Evolutionary conservation across 441 rosid genomes (phyloP).

Genomic region (Pelargonium citronellum): DNA sequence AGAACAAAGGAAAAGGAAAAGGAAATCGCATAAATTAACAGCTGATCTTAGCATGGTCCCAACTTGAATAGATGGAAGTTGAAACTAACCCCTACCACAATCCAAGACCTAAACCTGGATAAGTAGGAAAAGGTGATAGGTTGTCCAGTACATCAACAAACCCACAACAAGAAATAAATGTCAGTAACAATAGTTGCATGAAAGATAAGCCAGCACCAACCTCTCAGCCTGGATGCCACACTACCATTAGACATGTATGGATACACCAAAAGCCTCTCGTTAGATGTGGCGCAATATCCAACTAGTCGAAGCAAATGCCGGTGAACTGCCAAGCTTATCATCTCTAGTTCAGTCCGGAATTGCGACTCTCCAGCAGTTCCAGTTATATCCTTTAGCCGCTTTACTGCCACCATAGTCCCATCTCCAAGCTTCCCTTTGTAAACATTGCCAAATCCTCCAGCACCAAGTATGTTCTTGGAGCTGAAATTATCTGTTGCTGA

Average conservation of each 20-base stretch:
- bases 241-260: slow-evolving; percentile 96
- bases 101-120: background rate
- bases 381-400: slow-evolving; percentile 84
- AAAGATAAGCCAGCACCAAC: slow-evolving; percentile 23
- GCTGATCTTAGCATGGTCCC: background rate
- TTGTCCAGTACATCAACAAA: too few relatives aligned
- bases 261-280: slow-evolving; percentile 81
- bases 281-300: slow-evolving; percentile 71
- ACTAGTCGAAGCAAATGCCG: slow-evolving; percentile 75
- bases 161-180: background rate
- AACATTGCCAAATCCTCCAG: slow-evolving; percentile 89
- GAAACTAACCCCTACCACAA: background rate
- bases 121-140: too few relatives aligned
- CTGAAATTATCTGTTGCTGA: slow-evolving; percentile 71
- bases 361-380: slow-evolving; percentile 85
- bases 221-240: slow-evolving; percentile 84
- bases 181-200: background rate
- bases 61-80: background rate
- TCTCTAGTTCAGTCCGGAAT: slow-evolving; percentile 92
- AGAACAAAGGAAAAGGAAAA: background rate
- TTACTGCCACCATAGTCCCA: slow-evolving; percentile 74
- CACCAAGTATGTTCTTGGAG: slow-evolving; percentile 70
- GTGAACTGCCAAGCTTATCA: slow-evolving; percentile 94
- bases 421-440: slow-evolving; percentile 76
- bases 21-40: background rate